These are phyloP conservation scores for Ilex aquifolium DNA, from an alignment of 257 asterid species.

Conservation along the genomic window DNA sequence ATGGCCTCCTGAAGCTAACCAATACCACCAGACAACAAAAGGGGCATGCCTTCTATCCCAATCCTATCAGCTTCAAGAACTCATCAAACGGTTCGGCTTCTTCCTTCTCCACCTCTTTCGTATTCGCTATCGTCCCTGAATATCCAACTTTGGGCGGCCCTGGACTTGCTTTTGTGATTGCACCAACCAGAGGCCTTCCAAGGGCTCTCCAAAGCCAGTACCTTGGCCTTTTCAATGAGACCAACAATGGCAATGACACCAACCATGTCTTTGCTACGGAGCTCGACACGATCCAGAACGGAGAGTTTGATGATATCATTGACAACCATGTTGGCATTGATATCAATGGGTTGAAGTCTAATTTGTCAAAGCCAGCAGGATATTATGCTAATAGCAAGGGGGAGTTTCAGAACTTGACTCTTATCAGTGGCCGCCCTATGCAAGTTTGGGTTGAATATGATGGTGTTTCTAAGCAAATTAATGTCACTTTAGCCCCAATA, in stretches of 20 bases:
- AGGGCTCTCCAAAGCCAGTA: conserved; percentile 8
- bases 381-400: background rate
- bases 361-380: conserved; percentile 11
- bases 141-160: conserved; percentile 4
- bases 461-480: no score
- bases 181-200: conserved; percentile 4
- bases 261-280: conserved; percentile 20
- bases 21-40: conserved; percentile 12
- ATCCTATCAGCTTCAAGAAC: conserved; percentile 10
- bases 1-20: conserved; percentile 18
- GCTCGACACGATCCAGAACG: conserved; percentile 15
- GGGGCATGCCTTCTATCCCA: conserved; percentile 19
- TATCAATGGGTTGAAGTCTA: conserved; percentile 12
- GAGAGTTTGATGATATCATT: conserved; percentile 11
- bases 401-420: conserved; percentile 7
- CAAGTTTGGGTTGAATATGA: no score
- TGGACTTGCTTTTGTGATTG: conserved; percentile 18
- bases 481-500: no score
- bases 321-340: conserved; percentile 18
- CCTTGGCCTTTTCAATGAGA: conserved; percentile 15
- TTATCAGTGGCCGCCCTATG: no score
- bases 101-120: conserved; percentile 23
- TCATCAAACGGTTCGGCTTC: conserved; percentile 1
- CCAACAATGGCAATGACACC: background rate
- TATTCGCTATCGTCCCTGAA: conserved; percentile 17